These are phyloP conservation scores for Candida endomychidarum DNA, from an alignment of 805 yeast species.

Conservation along the genomic window DNA sequence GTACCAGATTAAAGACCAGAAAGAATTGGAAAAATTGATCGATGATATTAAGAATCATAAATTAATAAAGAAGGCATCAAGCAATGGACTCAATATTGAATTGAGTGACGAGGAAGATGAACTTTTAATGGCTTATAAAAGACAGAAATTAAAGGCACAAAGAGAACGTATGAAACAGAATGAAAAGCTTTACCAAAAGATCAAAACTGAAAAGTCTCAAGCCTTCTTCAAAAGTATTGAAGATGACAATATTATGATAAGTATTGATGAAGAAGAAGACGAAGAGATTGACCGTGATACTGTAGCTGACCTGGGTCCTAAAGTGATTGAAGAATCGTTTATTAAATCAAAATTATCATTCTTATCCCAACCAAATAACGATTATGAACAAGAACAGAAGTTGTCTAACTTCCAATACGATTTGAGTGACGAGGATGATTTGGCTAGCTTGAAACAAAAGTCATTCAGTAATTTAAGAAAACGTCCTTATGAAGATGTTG, in stretches of 20 bases:
- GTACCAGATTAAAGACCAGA: conserved; percentile 60
- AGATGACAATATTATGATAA: conserved; percentile 19
- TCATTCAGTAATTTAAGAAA: conserved; percentile 27
- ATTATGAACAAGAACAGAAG: conserved; percentile 32
- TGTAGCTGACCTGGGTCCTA: conserved; percentile 18
- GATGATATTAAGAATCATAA: conserved; percentile 74
- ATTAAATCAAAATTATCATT: conserved; percentile 59
- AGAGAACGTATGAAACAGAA: conserved; percentile 48
- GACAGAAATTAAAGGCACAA: conserved; percentile 46
- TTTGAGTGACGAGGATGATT: conserved; percentile 40
- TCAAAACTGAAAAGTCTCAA: conserved; percentile 55
- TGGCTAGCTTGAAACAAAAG: conserved; percentile 45
- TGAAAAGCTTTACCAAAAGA: conserved; percentile 41
- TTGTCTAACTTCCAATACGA: conserved; percentile 37
- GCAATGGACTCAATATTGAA: conserved; percentile 57
- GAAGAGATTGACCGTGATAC: conserved; percentile 22
- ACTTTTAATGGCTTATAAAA: conserved; percentile 46
- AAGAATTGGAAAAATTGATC: conserved; percentile 62
- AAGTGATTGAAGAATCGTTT: conserved; percentile 51
- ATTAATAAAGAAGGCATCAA: conserved; percentile 48
- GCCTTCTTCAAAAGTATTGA: conserved; percentile 57
- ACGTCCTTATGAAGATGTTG: conserved; percentile 20
- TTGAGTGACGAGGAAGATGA: conserved; percentile 77
- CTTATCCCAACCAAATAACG: conserved; percentile 35
- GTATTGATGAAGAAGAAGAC: conserved; percentile 20